A percentile compares a stretch with the other conserved stretches of the same genome.
Conservation (phyloP, 306 rosid genomes). For the Prunus armeniaca region DNA sequence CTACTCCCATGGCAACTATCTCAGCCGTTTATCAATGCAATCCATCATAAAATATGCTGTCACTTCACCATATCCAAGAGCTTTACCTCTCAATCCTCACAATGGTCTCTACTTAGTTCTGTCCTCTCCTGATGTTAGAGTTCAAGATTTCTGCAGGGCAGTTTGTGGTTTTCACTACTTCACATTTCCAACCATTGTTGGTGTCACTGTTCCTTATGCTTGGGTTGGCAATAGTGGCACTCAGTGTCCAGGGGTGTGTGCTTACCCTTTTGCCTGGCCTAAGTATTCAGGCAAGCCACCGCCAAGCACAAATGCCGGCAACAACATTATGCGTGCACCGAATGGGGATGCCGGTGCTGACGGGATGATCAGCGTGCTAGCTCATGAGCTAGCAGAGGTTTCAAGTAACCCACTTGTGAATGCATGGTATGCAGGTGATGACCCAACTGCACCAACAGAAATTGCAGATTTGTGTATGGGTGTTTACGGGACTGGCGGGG, state of each 20-base stretch:
- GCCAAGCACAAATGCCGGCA: slow-evolving; percentile 17
- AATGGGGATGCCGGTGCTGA: slow-evolving; percentile 49
- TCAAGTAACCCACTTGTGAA: slow-evolving; percentile 53
- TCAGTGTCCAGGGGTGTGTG: slow-evolving; percentile 58
- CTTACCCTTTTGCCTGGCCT: slow-evolving; percentile 56
- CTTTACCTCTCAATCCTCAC: slow-evolving; percentile 45
- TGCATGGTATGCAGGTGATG: slow-evolving; percentile 61
- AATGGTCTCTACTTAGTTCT: slow-evolving; percentile 46
- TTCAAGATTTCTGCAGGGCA: slow-evolving; percentile 57
- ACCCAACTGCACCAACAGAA: slow-evolving; percentile 55
- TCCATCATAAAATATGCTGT: slow-evolving; percentile 37
- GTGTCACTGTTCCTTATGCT: slow-evolving; percentile 48
- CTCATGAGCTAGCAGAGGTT: slow-evolving; percentile 54
- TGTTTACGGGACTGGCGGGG: slow-evolving; percentile 53
- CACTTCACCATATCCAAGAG: slow-evolving; percentile 12
- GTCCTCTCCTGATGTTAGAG: slow-evolving; percentile 41
- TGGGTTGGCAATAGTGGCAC: slow-evolving; percentile 53
- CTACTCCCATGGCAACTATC: slow-evolving; percentile 46
- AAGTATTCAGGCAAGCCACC: slow-evolving; percentile 33
- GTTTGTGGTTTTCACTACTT: slow-evolving; percentile 63
- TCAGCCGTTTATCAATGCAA: slow-evolving; percentile 44
- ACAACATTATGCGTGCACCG: slow-evolving; percentile 38
- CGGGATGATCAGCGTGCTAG: slow-evolving; percentile 57
- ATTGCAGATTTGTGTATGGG: slow-evolving; percentile 57
- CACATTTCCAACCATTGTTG: slow-evolving; percentile 49